Percentiles rank a stretch among this genome's conserved stretches.
Evolutionary conservation across 331 rosid species (phyloP).

Genomic region (Saraca asoca): DNA sequence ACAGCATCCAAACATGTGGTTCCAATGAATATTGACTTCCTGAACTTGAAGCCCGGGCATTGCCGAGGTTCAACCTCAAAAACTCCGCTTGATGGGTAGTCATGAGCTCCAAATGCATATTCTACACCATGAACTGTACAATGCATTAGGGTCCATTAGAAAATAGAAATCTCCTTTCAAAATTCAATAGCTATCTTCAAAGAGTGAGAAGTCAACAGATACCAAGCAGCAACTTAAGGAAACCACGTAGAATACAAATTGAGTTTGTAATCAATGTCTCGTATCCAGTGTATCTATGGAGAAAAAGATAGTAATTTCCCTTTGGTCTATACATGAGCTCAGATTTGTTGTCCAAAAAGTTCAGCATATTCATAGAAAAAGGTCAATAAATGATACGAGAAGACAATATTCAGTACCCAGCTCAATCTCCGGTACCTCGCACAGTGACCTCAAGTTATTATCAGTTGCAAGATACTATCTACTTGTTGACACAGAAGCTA

Average conservation of each 20-base stretch:
- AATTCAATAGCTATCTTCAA: background rate
- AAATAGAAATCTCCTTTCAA: background rate
- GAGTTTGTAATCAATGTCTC: background rate
- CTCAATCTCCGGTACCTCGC: background rate
- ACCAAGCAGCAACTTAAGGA: constrained; percentile 3
- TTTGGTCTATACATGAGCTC: constrained; percentile 16
- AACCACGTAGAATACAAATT: background rate
- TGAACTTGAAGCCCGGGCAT: constrained; percentile 95
- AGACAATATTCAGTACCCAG: background rate
- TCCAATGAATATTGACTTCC: constrained; percentile 90
- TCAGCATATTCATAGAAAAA: background rate
- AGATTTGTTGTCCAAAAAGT: background rate
- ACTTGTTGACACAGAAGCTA: background rate
- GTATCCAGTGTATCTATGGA: background rate
- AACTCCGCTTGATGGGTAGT: constrained; percentile 91
- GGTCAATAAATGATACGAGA: background rate
- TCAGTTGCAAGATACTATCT: background rate
- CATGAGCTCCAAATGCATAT: constrained; percentile 98
- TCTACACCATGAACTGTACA: constrained; percentile 87
- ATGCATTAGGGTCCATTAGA: constrained; percentile 38
- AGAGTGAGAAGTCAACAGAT: background rate
- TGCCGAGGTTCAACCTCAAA: constrained; percentile 97
- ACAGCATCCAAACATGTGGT: constrained; percentile 69
- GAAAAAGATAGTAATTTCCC: background rate
- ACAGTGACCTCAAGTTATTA: background rate